These are phyloP conservation scores for Chenopodium berlandieri DNA, from an alignment of 148 eudicot species.

Conservation along the genomic window DNA sequence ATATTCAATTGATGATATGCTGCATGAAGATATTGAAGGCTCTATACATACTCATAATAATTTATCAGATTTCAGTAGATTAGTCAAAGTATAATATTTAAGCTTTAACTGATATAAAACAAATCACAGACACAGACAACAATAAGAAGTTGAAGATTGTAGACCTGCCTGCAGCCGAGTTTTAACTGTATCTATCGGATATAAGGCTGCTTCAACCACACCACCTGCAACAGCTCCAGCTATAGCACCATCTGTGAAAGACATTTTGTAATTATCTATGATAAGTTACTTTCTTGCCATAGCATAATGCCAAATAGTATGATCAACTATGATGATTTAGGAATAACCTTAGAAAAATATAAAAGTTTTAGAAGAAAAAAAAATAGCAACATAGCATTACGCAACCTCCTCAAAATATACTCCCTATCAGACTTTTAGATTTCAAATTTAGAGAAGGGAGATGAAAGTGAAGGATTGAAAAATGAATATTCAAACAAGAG, in stretches of 20 bases:
- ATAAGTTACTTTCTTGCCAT: neutral
- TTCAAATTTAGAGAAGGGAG: no score
- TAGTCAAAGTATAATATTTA: neutral
- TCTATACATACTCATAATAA: neutral
- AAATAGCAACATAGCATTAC: no score
- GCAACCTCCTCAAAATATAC: no score
- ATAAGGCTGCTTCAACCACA: conserved; percentile 71
- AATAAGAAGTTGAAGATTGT: conserved; percentile 8
- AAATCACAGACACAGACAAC: neutral
- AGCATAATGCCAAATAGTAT: neutral
- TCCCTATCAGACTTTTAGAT: no score
- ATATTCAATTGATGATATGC: neutral
- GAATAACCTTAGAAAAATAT: no score
- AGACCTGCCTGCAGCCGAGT: conserved; percentile 87
- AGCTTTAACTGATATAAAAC: neutral
- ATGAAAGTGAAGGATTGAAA: no score
- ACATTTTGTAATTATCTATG: neutral
- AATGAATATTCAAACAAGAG: no score
- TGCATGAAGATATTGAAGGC: neutral
- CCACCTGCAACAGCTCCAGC: conserved; percentile 89
- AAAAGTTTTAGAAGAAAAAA: no score
- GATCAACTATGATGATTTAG: neutral
- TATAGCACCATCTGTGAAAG: conserved; percentile 66
- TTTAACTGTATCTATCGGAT: conserved; percentile 89
- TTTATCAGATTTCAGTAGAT: neutral